Evolutionary conservation across 1,284 basidiomycete species (phyloP), one percentile per base, ranked within the genome.

Genomic region (Wallemia ichthyophaga): DNA sequence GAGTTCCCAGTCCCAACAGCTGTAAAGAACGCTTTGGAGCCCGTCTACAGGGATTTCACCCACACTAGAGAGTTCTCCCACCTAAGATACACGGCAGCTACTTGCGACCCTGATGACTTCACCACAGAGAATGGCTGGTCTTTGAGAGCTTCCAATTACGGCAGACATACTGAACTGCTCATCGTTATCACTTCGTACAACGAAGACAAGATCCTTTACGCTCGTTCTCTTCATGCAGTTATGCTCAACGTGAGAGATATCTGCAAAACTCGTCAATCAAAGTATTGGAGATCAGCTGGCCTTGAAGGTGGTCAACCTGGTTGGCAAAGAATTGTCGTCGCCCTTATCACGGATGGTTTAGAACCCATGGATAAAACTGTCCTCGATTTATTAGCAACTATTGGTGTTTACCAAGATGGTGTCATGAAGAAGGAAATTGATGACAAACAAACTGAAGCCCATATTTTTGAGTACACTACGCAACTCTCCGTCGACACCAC

Each of bases 191-290:
- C 86, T 0, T 88, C 88, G 59, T 88, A 95, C 72, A 95, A 95
- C 69, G 91, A 95, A 71, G 89, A 96, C 75, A 92, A 95, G 73
- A 83, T 82, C 2, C 77, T 95, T 13, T 91, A 92, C 66, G 81
- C 87, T 23, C 81, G 88, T 62, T 95, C 88, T 1, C 73, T 95
- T 56, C 88, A 95, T 66, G 85, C 86, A 63, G 83, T 96, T 67
- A 95, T 96, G 89, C 71, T 91, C 64, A 98, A 98, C 71, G 92
- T 98, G 63, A 84, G 91, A 64, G 91, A 96, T 66, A 96, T 96
- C 64, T 94, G 88, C 78, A 91, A 87, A 73, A 89, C 86, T 57
- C 92, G 91, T 69, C 80, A 69, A 66, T 91, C 86, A 62, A 92
- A 92, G 69, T 96, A 86, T 73, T 95, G 82, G 89, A 76, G 82